Evolutionary conservation across 2,329 filamentous ascomycete species (phyloP).

Genomic region (Neophaeococcomyces mojaviensis): DNA sequence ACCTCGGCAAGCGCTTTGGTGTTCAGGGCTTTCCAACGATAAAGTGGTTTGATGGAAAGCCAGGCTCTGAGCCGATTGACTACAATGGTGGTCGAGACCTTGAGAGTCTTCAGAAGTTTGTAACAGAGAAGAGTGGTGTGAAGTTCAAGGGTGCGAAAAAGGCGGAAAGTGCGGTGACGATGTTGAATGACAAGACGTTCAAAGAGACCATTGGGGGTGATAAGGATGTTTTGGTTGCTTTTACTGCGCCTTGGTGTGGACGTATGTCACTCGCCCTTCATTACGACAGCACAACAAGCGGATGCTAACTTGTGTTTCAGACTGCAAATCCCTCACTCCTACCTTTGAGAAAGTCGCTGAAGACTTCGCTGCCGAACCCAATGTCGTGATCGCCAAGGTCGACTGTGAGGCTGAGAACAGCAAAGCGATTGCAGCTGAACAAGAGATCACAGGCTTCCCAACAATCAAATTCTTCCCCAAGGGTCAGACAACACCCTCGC

Average conservation of each 20-base stretch:
- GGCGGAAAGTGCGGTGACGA: conserved; percentile 66
- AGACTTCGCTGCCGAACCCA: conserved; percentile 69
- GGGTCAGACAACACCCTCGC: conserved; percentile 63
- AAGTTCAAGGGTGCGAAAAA: conserved; percentile 68
- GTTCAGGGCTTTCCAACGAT: conserved; percentile 93
- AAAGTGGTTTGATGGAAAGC: conserved; percentile 89
- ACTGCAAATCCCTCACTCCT: conserved; percentile 93
- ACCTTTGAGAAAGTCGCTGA: conserved; percentile 79
- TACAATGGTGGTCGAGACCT: conserved; percentile 84
- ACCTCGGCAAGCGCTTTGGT: conserved; percentile 75
- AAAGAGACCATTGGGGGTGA: conserved; percentile 69
- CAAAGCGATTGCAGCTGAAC: conserved; percentile 67
- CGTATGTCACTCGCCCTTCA: conserved; percentile 53
- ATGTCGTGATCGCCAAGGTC: conserved; percentile 86
- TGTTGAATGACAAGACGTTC: conserved; percentile 75
- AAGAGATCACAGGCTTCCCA: conserved; percentile 79
- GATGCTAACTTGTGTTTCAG: conserved; percentile 39
- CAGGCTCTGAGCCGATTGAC: conserved; percentile 74
- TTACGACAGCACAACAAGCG: background rate
- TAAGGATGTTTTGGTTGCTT: conserved; percentile 87
- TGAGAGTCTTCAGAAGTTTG: conserved; percentile 72
- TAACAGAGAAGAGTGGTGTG: conserved; percentile 78
- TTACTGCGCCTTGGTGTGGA: conserved; percentile 97
- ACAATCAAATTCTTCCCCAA: conserved; percentile 97
- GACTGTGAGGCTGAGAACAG: conserved; percentile 83